These are phyloP conservation scores for Penicillium glabrum DNA, from an alignment of 2,329 filamentous ascomycete genomes.

Conservation along the genomic window DNA sequence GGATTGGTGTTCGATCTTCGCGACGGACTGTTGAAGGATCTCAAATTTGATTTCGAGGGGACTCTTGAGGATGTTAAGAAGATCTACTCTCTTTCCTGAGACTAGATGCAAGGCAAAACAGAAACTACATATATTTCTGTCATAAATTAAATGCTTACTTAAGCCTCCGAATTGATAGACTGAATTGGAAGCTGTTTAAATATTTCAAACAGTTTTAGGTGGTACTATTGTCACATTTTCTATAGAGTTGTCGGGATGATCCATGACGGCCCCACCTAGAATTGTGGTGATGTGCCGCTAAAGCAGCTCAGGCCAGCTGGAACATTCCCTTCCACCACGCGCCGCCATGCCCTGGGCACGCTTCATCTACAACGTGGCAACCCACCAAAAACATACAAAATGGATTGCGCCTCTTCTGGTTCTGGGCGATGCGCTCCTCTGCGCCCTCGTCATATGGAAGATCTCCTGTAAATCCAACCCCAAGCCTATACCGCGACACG, in stretches of 20 bases:
- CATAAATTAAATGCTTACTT: too few relatives aligned
- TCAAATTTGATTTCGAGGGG: constrained; percentile 62
- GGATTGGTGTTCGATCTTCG: constrained; percentile 72
- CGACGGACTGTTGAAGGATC: constrained; percentile 65
- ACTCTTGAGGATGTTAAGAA: constrained; percentile 45
- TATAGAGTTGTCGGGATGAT: neutral
- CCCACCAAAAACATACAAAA: constrained; percentile 57
- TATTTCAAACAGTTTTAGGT: neutral
- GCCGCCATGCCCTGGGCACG: constrained; percentile 35
- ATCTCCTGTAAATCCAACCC: constrained; percentile 64
- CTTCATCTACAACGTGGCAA: constrained; percentile 43
- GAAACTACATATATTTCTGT: neutral
- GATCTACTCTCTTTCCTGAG: constrained; percentile 10
- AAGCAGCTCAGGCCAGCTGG: constrained; percentile 19
- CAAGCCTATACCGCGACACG: constrained; percentile 36
- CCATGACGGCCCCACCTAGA: neutral
- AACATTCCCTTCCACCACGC: constrained; percentile 14
- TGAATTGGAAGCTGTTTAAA: too few relatives aligned
- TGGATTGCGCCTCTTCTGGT: constrained; percentile 69
- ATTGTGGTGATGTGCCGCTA: neutral
- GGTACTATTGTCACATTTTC: neutral
- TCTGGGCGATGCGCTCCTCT: constrained; percentile 69
- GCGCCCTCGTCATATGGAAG: constrained; percentile 72
- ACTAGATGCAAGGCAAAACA: neutral
- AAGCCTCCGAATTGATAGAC: too few relatives aligned